phyloP scores from a whole-genome alignment of 768 basidiomycete genomes.

The Collybia sp. region DNA sequence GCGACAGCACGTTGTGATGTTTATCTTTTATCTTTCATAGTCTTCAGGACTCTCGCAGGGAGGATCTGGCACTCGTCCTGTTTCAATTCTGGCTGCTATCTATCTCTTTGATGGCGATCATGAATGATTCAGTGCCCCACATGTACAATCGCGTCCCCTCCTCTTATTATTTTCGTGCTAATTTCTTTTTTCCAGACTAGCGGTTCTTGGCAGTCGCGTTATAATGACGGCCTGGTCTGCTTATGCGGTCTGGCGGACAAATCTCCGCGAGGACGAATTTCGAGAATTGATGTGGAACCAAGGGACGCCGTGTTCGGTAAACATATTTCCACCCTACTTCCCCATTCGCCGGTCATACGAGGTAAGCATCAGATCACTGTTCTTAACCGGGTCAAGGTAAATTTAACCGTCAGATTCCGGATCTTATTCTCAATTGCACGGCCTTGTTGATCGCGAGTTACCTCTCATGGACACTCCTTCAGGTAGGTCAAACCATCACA shows the following conservation, averaged over 20 bases:
- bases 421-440: conserved; percentile 39
- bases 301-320: conserved; percentile 43
- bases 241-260: conserved; percentile 46
- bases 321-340: conserved; percentile 44
- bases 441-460: conserved; percentile 36
- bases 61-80: conserved; percentile 42
- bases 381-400: background rate
- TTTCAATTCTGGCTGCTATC: conserved; percentile 53
- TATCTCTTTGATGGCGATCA: conserved; percentile 44
- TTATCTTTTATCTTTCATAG: conserved; percentile 18
- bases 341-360: conserved; percentile 32
- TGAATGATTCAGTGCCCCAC: conserved; percentile 51
- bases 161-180: background rate
- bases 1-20: background rate
- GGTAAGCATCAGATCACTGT: conserved; percentile 21
- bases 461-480: conserved; percentile 42
- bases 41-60: conserved; percentile 35
- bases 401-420: conserved; percentile 35
- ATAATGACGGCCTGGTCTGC: conserved; percentile 45
- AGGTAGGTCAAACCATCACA: conserved; percentile 19
- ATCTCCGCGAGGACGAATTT: conserved; percentile 26
- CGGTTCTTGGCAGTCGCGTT: conserved; percentile 42
- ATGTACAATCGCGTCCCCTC: conserved; percentile 27
- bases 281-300: conserved; percentile 29
- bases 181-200: conserved; percentile 27